Base-by-base conservation (phyloP, 2,329 filamentous ascomycete species). In the Dothideomycetes sp. region DNA sequence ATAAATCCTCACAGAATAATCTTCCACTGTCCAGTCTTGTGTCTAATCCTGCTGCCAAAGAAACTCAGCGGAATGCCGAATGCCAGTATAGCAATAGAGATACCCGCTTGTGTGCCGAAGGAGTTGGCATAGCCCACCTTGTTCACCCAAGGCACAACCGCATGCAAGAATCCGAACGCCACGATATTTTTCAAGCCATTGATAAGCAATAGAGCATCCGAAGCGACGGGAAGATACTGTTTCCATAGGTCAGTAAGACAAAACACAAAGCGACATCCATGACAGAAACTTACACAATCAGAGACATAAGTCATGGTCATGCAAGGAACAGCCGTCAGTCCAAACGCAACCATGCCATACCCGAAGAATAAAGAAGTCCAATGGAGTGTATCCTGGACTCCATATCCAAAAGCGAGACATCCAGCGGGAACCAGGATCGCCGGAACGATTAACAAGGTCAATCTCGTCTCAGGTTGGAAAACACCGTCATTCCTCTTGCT, bases 151-250 rank as follows among this genome's bases (percentile, higher is more conserved):
- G 64, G 63, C 3, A 66, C 53, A 16, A 69, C 58, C 1, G 60
- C 66, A 33, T 68, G 66, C 12, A 68, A 47, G 45, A 70, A 68
- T 3, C 65, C 65, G 45, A 70, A 71, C 4, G 65, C 64, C 5
- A 69, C 64, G 19, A 70, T 59, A 44, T 70, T 69, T 51, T 58
- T 58, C 9, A 57, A 19, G 1, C 59, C 60, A 32, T 63, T 61
- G 10, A 62, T 56, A 5, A 63, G 48, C n/a, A 62, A 44, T 16
- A 63, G 45, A 3, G 59, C 58, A 41, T 62, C 61, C 2, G 55
- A 52, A 18, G 60, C 61, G 18, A 63, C 54, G 7, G 59, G 57
- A 15, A 63, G 37, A 32, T 60, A 59, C 35, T 39, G 10, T 8
- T 5, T n/a, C n/a, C 4, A 9, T 19, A 10, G 17, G 9, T 33